Conservation (phyloP, 192 early-diverging fungal genomes). For the Coemansia aciculifera region DNA sequence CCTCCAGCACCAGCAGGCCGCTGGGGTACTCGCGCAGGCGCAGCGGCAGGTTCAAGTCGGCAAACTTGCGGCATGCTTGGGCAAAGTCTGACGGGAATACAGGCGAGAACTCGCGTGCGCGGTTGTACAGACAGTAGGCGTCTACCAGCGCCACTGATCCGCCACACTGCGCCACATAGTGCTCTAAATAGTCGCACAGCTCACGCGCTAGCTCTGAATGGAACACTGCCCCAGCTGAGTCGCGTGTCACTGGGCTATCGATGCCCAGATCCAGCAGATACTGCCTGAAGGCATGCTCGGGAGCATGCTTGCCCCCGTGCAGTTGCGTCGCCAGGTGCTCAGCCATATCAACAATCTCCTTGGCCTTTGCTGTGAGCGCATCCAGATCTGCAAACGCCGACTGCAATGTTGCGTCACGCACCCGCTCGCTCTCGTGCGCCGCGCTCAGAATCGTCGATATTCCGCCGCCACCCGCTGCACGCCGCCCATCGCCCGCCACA, state of each 20-base stretch:
- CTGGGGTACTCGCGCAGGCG: constrained; percentile 75
- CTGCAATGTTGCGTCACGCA: constrained; percentile 66
- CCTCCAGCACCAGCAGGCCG: constrained; percentile 80
- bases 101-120: constrained; percentile 83
- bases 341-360: constrained; percentile 76
- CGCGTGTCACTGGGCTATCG: constrained; percentile 85
- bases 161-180: constrained; percentile 62
- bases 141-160: constrained; percentile 85
- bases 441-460: constrained; percentile 52
- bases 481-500: neutral
- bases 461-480: constrained; percentile 8
- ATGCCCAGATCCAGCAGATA: constrained; percentile 91
- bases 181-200: constrained; percentile 78
- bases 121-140: constrained; percentile 93
- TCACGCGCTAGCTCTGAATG: constrained; percentile 85
- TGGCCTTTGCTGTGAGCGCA: constrained; percentile 82
- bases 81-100: constrained; percentile 94
- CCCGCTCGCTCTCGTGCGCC: constrained; percentile 66
- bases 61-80: constrained; percentile 72
- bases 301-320: constrained; percentile 27
- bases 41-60: constrained; percentile 67
- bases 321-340: constrained; percentile 55
- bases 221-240: constrained; percentile 84
- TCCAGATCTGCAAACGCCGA: constrained; percentile 90
- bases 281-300: constrained; percentile 38